These are phyloP conservation scores for Prillingera fragicola DNA, from an alignment of 1,284 basidiomycete genomes.

Conservation along the genomic window DNA sequence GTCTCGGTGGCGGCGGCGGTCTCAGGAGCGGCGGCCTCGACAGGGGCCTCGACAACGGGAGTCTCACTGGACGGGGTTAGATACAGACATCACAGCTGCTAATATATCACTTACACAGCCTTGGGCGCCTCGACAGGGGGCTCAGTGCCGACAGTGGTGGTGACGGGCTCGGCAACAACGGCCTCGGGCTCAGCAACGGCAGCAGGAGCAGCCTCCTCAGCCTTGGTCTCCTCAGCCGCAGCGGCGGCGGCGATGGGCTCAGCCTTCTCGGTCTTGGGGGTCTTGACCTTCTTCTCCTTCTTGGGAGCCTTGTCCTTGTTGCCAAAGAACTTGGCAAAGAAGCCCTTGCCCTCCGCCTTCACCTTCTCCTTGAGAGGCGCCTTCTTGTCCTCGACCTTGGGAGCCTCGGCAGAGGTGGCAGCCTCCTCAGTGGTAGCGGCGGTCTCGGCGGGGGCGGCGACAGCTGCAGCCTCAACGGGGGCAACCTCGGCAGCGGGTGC, in stretches of 20 bases:
- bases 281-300: constrained; percentile 4
- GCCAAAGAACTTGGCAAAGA: constrained; percentile 19
- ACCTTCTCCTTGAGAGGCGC: constrained; percentile 18
- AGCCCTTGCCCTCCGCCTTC: constrained; percentile 19
- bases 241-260: constrained; percentile 4
- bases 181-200: constrained; percentile 13
- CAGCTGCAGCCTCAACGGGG: too few species aligned
- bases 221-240: constrained; percentile 11
- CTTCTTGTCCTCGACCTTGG: too few species aligned
- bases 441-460: constrained; percentile 4
- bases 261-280: constrained; percentile 1
- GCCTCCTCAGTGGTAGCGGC: constrained; percentile 4
- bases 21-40: constrained; percentile 11
- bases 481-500: constrained; percentile 5
- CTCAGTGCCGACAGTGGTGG: constrained; percentile 13
- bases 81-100: background rate
- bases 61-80: constrained; percentile 18
- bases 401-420: background rate
- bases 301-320: constrained; percentile 19
- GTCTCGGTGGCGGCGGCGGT: constrained; percentile 16
- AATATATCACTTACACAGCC: constrained; percentile 27
- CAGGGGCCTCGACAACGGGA: constrained; percentile 8
- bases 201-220: constrained; percentile 7
- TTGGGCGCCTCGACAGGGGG: constrained; percentile 23
- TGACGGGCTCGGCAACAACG: constrained; percentile 14